Percentiles rank a stretch among this genome's conserved stretches.
These are phyloP conservation scores for Capsella rubella DNA, from an alignment of 441 rosid genomes.

Conservation along the genomic window DNA sequence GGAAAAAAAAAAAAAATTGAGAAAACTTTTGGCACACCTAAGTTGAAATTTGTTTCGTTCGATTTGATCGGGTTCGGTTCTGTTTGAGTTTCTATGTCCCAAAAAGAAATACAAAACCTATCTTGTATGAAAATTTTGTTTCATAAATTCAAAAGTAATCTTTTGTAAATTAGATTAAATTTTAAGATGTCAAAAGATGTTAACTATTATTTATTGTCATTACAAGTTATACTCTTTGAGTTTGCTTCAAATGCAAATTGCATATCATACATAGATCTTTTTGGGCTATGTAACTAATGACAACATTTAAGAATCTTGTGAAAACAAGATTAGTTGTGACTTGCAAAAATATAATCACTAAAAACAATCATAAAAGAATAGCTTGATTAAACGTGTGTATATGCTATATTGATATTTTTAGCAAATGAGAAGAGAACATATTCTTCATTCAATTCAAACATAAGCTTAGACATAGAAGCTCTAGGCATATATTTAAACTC, in stretches of 20 bases:
- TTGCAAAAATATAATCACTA: too few species aligned
- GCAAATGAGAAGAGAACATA: background rate
- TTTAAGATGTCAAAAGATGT: background rate
- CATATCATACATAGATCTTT: background rate
- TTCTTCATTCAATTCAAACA: background rate
- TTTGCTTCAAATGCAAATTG: background rate
- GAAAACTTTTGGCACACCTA: background rate
- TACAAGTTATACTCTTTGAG: background rate
- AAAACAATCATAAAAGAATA: too few species aligned
- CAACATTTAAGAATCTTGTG: too few species aligned
- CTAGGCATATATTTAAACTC: background rate
- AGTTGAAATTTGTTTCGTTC: too few species aligned
- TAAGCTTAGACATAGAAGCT: conserved; percentile 1
- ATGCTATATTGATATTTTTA: background rate
- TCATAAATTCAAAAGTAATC: too few species aligned
- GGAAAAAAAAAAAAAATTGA: too few species aligned
- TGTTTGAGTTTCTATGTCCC: too few species aligned
- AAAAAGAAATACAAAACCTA: too few species aligned
- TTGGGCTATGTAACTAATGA: too few species aligned
- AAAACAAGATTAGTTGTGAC: too few species aligned
- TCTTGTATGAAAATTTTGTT: background rate
- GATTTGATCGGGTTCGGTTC: too few species aligned
- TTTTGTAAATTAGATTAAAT: background rate
- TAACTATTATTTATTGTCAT: background rate
- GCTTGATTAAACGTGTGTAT: too few species aligned